Evolutionary conservation across 2,329 filamentous ascomycete species (phyloP), one percentile per base, ranked within the genome.

Genomic region (Penicillium brasilianum): DNA sequence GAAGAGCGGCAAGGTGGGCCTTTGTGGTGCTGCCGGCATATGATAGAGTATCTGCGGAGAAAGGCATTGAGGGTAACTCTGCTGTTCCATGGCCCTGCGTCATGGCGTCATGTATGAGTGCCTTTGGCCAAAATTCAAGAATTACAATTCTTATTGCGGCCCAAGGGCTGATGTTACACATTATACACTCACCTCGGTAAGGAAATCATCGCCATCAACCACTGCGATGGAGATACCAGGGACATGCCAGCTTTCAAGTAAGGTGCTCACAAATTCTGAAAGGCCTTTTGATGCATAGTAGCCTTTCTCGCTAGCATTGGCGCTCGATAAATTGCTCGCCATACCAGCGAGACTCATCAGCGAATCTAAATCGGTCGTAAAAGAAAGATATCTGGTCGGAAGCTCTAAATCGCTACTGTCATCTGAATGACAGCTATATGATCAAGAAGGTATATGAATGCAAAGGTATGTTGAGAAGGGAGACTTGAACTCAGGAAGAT

Each of bases 11-110:
- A 0, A 81, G 83, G 50, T 85, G 80, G 2, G 84, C 82, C 69
- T 88, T 88, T 20, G 84, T 85, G 1, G 81, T 86, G 44, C 84
- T 86, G 1, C 80, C 86, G 2, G 77, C 78, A 60, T 83, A 84
- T 74, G 84, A 87, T 2, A 87, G 75, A 0, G 84, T 87, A 32
- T 82, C 74, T 0, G 80, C 69, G 0, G 77, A 82, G 9, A 80
- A 79, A 0, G 75, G 71, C 0, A 72, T 77, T 5, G 71, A 72
- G 4, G 79, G 72, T 4, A 78, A 70, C n/a, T 62, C 60, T 55
- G 76, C 68, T 66, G 79, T 61, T 62, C 81, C 72, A 63, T 78
- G 75, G 34, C 77, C 77, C 80, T 81, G 61, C 7, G n/a, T 50
- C 16, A 34, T 8, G 34, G 30, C 48, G 18, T 13, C 7, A 2